phyloP scores from a whole-genome alignment of 78 protist genomes.

The Pirum gemmata region DNA sequence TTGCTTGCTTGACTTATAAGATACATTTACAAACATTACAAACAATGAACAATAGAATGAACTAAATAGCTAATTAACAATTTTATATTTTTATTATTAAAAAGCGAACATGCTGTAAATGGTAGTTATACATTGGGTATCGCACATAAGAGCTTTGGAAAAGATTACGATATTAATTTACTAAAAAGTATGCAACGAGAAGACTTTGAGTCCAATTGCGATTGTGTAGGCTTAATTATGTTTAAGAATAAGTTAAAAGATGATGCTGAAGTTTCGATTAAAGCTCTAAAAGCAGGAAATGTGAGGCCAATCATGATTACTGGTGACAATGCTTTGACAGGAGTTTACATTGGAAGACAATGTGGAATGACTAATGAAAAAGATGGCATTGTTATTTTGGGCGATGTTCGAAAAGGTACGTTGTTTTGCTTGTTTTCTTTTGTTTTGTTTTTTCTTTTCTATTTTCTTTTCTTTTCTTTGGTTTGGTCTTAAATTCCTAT shows the following conservation, averaged over 20 bases:
- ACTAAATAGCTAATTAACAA: too few species aligned
- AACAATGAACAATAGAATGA: too few species aligned
- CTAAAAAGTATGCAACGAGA: not conserved
- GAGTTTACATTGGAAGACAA: slow-evolving; percentile 67
- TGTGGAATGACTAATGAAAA: slow-evolving; percentile 55
- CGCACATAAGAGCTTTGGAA: slow-evolving; percentile 26
- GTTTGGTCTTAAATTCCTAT: too few species aligned
- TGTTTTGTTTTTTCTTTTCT: too few species aligned
- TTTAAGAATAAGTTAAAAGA: not conserved
- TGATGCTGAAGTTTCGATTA: not conserved
- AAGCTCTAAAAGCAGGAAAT: not conserved
- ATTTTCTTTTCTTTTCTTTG: too few species aligned
- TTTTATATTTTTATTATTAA: too few species aligned
- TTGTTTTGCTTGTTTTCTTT: not conserved
- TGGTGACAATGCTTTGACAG: slow-evolving; percentile 82
- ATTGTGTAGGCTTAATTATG: slow-evolving; percentile 10
- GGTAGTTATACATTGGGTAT: slow-evolving; percentile 35
- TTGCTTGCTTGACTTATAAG: too few species aligned
- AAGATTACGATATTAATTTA: not conserved
- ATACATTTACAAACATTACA: too few species aligned
- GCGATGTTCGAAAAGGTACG: not conserved
- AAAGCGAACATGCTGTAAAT: slow-evolving; percentile 1
- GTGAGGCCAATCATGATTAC: slow-evolving; percentile 46
- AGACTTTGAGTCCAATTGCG: not conserved
- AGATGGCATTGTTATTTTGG: not conserved